Conservation (phyloP, 106 monocot species). For the Acorus gramineus region DNA sequence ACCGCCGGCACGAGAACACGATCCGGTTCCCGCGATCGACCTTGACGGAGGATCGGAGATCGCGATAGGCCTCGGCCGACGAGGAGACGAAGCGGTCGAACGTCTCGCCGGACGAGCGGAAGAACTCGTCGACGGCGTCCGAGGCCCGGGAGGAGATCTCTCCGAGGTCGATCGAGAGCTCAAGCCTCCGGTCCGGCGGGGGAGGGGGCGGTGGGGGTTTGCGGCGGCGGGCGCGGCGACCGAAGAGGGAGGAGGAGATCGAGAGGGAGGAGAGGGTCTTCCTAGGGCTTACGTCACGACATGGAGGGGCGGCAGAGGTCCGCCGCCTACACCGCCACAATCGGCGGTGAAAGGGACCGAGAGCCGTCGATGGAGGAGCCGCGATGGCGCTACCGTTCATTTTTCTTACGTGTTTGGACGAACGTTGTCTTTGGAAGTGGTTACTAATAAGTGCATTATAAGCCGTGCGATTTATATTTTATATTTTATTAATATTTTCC, state of each 20-base stretch:
- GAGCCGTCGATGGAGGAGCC: too few species aligned
- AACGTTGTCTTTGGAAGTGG: too few species aligned
- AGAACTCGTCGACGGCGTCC: constrained; percentile 16
- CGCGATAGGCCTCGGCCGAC: constrained; percentile 45
- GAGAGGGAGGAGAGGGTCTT: constrained; percentile 1
- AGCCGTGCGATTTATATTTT: too few species aligned
- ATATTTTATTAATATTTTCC: too few species aligned
- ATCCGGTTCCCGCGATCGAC: constrained; percentile 33
- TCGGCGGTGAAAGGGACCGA: too few species aligned
- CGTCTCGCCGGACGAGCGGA: constrained; percentile 10
- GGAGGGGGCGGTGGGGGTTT: not conserved
- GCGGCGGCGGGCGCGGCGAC: constrained; percentile 4
- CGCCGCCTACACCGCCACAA: too few species aligned
- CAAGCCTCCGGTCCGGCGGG: constrained; percentile 13
- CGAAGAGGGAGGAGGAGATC: constrained; percentile 1
- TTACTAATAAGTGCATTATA: too few species aligned
- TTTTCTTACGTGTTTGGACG: too few species aligned
- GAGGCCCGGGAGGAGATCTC: too few species aligned
- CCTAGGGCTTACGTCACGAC: too few species aligned
- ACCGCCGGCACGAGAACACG: constrained; percentile 61
- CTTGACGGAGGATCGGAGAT: constrained; percentile 41
- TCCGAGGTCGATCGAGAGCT: constrained; percentile 28
- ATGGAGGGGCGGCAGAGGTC: too few species aligned
- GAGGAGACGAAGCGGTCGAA: constrained; percentile 33
- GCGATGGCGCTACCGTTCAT: too few species aligned